Evolutionary conservation across 768 basidiomycete species (phyloP).

Genomic region (Psilocybe cyanescens): DNA sequence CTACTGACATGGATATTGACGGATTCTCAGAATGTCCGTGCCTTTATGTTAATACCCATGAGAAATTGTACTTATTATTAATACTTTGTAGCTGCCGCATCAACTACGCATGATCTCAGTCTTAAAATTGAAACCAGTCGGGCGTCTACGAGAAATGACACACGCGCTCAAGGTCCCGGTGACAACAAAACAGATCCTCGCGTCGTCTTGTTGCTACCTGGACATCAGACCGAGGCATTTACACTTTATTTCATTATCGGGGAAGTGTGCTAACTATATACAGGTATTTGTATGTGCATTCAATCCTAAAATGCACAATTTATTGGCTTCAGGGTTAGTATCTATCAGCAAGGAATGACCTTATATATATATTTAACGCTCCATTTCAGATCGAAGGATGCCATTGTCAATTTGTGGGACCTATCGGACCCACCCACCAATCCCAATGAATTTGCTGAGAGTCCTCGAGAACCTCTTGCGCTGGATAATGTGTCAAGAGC

Average conservation of each 20-base stretch:
- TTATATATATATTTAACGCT: slow-evolving; percentile 11
- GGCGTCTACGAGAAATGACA: slow-evolving; percentile 36
- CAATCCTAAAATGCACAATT: slow-evolving; percentile 62
- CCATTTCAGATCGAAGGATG: slow-evolving; percentile 71
- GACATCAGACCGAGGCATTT: slow-evolving; percentile 66
- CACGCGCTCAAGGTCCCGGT: slow-evolving; percentile 42
- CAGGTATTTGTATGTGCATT: slow-evolving; percentile 85
- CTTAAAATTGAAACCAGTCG: slow-evolving; percentile 15
- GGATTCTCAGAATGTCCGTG: slow-evolving; percentile 33
- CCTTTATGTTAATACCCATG: not conserved
- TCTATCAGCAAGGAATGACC: not conserved
- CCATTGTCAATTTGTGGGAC: slow-evolving; percentile 75
- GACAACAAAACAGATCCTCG: slow-evolving; percentile 45
- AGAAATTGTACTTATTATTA: not conserved
- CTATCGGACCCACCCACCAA: slow-evolving; percentile 47
- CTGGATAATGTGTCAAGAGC: slow-evolving; percentile 53
- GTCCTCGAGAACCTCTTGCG: slow-evolving; percentile 40
- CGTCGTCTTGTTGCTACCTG: slow-evolving; percentile 50
- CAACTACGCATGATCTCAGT: slow-evolving; percentile 11
- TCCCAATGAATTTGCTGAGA: slow-evolving; percentile 31
- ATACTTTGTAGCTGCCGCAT: slow-evolving; percentile 17
- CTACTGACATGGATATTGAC: slow-evolving; percentile 53
- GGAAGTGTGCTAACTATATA: not conserved
- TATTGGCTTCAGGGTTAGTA: slow-evolving; percentile 77
- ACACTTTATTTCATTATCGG: not conserved